Conservation (phyloP, 2,329 filamentous ascomycete species). For the Microdochium trichocladiopsis region DNA sequence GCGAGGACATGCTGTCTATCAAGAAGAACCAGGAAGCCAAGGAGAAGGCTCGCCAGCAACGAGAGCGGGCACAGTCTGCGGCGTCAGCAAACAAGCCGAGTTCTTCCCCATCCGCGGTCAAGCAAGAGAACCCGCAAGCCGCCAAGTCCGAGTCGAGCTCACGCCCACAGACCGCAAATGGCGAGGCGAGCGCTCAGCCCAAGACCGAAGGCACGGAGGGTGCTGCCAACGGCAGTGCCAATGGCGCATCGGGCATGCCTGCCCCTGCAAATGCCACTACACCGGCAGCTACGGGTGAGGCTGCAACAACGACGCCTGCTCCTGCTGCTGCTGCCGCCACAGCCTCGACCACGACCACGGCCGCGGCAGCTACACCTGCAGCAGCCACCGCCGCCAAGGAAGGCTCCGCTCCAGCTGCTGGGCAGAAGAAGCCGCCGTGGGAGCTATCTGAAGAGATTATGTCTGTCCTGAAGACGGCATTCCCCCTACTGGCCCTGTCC, state of each 20-base stretch:
- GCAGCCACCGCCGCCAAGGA: slow-evolving; percentile 13
- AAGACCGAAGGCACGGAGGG: slow-evolving; percentile 37
- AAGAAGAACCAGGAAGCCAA: slow-evolving; percentile 82
- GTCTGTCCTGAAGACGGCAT: slow-evolving; percentile 91
- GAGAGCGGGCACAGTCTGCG: slow-evolving; percentile 32
- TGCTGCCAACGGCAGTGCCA: background rate
- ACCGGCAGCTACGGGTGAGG: slow-evolving; percentile 1
- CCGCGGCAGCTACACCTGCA: slow-evolving; percentile 9
- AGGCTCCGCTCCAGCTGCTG: slow-evolving; percentile 12
- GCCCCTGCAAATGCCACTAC: background rate
- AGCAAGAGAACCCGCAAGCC: slow-evolving; percentile 42
- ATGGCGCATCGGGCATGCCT: slow-evolving; percentile 3
- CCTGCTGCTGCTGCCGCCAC: slow-evolving; percentile 11
- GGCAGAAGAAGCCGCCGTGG: slow-evolving; percentile 77
- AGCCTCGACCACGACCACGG: too few relatives aligned
- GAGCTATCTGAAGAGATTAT: slow-evolving; percentile 95
- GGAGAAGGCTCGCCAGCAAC: slow-evolving; percentile 49
- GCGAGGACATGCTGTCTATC: slow-evolving; percentile 88
- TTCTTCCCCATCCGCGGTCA: slow-evolving; percentile 41
- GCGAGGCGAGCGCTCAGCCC: slow-evolving; percentile 29
- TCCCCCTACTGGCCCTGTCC: slow-evolving; percentile 87
- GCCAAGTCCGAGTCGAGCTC: slow-evolving; percentile 29
- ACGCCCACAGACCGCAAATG: slow-evolving; percentile 44
- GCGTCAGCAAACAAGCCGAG: slow-evolving; percentile 36
- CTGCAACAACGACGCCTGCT: slow-evolving; percentile 12